A percentile compares a stretch with the other conserved stretches of the same genome.
Conservation (phyloP, 2,329 filamentous ascomycete species). For the Fusarium neocosmosporiellum region DNA sequence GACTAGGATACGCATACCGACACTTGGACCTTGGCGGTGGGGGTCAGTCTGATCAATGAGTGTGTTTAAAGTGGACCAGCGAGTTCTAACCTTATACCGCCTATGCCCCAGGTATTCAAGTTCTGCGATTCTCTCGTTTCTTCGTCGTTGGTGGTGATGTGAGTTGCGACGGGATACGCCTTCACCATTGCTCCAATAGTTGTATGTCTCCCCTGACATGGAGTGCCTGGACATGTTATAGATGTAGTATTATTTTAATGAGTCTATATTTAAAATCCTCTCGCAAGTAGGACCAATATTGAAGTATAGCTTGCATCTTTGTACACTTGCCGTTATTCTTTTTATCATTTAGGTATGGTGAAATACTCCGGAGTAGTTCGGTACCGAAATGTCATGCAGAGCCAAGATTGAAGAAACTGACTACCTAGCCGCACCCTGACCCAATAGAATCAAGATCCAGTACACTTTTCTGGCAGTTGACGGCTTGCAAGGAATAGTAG, state of each 20-base stretch:
- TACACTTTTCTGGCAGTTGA: neutral
- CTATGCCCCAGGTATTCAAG: neutral
- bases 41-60: neutral
- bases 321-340: neutral
- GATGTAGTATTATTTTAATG: neutral
- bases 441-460: neutral
- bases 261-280: neutral
- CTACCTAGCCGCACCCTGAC: neutral
- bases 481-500: neutral
- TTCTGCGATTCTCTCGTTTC: neutral
- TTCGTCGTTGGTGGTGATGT: neutral
- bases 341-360: neutral
- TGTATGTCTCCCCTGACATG: neutral
- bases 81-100: neutral
- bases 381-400: neutral
- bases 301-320: neutral
- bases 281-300: neutral
- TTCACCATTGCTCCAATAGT: too few relatives aligned
- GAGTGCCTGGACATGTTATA: neutral
- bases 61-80: neutral
- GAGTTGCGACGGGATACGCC: neutral
- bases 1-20: constrained; percentile 4
- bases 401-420: neutral
- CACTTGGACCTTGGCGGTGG: neutral
- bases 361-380: neutral